Evolutionary conservation across 768 basidiomycete genomes (phyloP).

Genomic region (Lactifluus hygrophoroides): DNA sequence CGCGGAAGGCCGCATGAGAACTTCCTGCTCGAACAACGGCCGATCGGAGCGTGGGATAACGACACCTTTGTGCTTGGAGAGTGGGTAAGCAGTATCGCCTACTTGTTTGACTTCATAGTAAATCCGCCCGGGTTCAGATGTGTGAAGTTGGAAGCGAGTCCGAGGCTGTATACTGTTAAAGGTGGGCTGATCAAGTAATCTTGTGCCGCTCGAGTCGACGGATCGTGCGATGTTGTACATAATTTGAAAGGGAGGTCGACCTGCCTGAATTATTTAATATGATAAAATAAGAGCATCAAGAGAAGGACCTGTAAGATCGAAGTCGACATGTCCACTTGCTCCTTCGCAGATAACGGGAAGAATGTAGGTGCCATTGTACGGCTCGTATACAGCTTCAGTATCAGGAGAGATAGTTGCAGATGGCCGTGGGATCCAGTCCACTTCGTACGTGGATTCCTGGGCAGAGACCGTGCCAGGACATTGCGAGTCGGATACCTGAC

Average conservation of each 20-base stretch:
- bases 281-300: not conserved
- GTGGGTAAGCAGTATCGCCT: constrained; percentile 77
- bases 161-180: constrained; percentile 80
- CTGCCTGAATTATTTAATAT: constrained; percentile 30
- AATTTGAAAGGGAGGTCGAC: constrained; percentile 89
- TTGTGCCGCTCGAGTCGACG: constrained; percentile 57
- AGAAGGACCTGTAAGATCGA: constrained; percentile 62
- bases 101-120: constrained; percentile 89
- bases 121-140: constrained; percentile 66
- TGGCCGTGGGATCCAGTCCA: constrained; percentile 77
- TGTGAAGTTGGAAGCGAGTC: constrained; percentile 76
- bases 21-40: constrained; percentile 78
- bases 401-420: constrained; percentile 56
- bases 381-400: constrained; percentile 46
- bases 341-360: constrained; percentile 78
- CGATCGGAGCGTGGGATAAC: constrained; percentile 62
- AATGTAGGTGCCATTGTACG: constrained; percentile 65
- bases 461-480: constrained; percentile 68
- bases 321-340: constrained; percentile 68
- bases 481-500: constrained; percentile 70
- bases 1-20: constrained; percentile 72
- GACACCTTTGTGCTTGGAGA: constrained; percentile 52
- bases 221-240: constrained; percentile 79
- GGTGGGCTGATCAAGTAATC: constrained; percentile 63
- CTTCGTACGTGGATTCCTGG: constrained; percentile 54